Evolutionary conservation across 2,329 filamentous ascomycete species (phyloP), one percentile per base, ranked within the genome.

Genomic region (Talaromyces sp.): DNA sequence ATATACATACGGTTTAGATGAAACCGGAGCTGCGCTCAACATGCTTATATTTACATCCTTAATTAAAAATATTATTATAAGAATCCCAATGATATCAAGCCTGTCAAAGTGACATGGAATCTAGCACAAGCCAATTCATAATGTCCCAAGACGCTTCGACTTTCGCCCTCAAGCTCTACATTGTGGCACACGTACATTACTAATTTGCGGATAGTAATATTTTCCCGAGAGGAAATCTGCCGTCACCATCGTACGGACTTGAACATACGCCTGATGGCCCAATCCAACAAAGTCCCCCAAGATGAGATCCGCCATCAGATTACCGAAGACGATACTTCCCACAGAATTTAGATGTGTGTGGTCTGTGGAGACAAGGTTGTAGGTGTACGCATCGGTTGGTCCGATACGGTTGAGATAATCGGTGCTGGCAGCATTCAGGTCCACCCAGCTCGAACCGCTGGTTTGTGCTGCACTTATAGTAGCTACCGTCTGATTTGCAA

Each of bases 311-410:
- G 35, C 35, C 17, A 38, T n/a, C 1, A 38, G 17, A 24, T 50
- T 24, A 6, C 55, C 55, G 51, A 57, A 57, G 21, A 57, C 26
- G n/a, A 35, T 32, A 32, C 55, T 57, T 35, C 55, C 55, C 48
- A 10, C 46, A 3, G 55, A 31, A 7, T 57, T 57, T 7, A 57
- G n/a, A 57, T 57, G 55, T 24, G 55, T 57, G 2, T 57, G 35
- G 21, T 51, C 55, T 11, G n/a, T 32, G 14, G 55, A 17, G 41
- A 57, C 26, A 35, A 43, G 55, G 31, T 57, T 57, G 29, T 57
- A 57, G 14, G 55, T 57, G 4, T 21, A 43, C n/a, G 55, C 48
- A 43, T 48, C 26, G 6, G 32, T 51, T 51, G 32, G 43, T 11
- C 55, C 55, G 8, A 57, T 57, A n/a, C 27, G 27, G n/a, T 57